A percentile compares a stretch with the other conserved stretches of the same genome.
These are phyloP conservation scores for Thermomucor indicae-seudaticae DNA, from an alignment of 371 early-diverging fungal genomes.

Conservation along the genomic window DNA sequence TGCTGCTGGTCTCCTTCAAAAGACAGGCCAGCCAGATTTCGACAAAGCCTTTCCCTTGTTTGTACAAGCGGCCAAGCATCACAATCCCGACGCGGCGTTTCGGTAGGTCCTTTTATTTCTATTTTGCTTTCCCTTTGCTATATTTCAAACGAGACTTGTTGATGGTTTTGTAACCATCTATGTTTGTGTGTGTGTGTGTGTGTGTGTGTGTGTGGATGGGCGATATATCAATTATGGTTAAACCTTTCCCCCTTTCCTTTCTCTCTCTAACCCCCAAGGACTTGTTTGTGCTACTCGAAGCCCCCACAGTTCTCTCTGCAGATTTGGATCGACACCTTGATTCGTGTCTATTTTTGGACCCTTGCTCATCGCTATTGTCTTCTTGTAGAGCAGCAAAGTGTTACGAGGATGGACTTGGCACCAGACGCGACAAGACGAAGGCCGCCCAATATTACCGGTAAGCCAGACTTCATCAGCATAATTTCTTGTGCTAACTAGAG, in stretches of 20 bases:
- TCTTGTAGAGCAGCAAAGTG: constrained; percentile 52
- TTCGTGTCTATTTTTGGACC: neutral
- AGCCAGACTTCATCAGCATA: constrained; percentile 1
- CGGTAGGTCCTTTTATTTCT: constrained; percentile 22
- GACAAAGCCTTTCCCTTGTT: constrained; percentile 64
- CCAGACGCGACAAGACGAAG: constrained; percentile 46
- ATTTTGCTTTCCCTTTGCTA: neutral
- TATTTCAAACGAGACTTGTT: too few relatives aligned
- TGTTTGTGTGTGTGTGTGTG: too few relatives aligned
- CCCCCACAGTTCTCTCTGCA: too few relatives aligned
- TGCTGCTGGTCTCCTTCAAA: constrained; percentile 48
- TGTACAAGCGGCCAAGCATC: constrained; percentile 62
- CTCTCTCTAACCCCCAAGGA: too few relatives aligned
- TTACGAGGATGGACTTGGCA: constrained; percentile 65
- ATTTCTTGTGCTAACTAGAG: constrained; percentile 1
- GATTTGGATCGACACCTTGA: too few relatives aligned
- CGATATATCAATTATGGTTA: too few relatives aligned
- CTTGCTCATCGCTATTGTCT: too few relatives aligned
- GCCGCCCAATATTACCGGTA: constrained; percentile 64
- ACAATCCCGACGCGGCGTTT: constrained; percentile 62
- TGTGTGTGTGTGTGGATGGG: too few relatives aligned
- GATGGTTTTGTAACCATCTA: too few relatives aligned
- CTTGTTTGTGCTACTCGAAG: too few relatives aligned
- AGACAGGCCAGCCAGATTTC: constrained; percentile 49
- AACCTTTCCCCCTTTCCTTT: too few relatives aligned